Evolutionary conservation across 495 filamentous ascomycete species (phyloP).

Genomic region (Penicillium cinerascens): DNA sequence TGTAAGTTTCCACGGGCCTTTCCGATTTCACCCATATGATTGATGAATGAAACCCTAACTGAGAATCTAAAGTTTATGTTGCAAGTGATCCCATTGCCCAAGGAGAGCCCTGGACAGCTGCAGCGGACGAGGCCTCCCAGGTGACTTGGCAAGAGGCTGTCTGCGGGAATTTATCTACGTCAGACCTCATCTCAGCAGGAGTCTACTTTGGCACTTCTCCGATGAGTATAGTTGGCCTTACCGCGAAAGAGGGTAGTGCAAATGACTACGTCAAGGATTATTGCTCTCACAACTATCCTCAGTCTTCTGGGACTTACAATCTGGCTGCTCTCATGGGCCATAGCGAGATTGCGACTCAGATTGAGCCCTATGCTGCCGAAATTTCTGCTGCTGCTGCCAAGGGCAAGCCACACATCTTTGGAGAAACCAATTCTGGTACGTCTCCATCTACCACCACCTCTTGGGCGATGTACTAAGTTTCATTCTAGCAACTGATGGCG

Average conservation of each 20-base stretch:
- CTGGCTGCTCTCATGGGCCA: no score
- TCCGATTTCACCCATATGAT: neutral
- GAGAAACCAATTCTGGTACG: no score
- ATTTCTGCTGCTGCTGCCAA: no score
- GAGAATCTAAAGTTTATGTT: constrained; percentile 4
- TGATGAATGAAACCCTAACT: neutral
- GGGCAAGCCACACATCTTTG: no score
- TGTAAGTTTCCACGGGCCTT: constrained; percentile 37
- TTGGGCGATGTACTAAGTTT: no score
- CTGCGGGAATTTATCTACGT: constrained; percentile 42
- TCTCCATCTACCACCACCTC: no score
- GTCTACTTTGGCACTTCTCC: constrained; percentile 54
- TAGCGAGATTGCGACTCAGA: no score
- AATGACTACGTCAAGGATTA: constrained; percentile 50
- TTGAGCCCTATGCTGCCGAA: no score
- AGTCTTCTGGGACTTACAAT: no score
- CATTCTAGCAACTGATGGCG: no score
- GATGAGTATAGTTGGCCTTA: constrained; percentile 48
- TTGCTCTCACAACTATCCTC: constrained; percentile 61
- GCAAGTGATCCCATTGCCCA: constrained; percentile 47
- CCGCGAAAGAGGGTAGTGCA: constrained; percentile 46
- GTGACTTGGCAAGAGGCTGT: constrained; percentile 52
- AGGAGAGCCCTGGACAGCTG: constrained; percentile 49
- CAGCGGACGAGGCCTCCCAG: constrained; percentile 51
- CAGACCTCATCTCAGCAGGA: constrained; percentile 52